Conservation (phyloP, 1,139 yeast species). For the Lodderomyces elongisporus region DNA sequence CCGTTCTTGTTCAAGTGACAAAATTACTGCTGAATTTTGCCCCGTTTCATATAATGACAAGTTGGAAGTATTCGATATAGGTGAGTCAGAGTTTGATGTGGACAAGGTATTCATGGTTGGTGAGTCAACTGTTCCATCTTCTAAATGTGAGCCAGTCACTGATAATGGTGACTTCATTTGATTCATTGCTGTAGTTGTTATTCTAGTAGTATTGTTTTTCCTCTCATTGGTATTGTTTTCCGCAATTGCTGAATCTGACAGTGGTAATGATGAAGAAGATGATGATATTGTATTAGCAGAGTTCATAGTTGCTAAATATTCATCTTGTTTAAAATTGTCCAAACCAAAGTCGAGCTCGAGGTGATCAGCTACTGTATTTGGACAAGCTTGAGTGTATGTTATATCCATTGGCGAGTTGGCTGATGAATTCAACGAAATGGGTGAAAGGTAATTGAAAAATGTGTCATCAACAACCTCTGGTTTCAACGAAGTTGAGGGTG, state of each 20-base stretch:
- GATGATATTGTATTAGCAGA: constrained; percentile 3
- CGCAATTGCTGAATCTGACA: not conserved
- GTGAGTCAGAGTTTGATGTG: too few species aligned
- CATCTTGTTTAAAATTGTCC: too few species aligned
- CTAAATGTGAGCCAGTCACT: too few species aligned
- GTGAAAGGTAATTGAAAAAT: constrained; percentile 39
- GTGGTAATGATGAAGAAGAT: not conserved
- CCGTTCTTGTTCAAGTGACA: constrained; percentile 17
- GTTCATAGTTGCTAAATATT: constrained; percentile 9
- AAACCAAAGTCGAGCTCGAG: constrained; percentile 22
- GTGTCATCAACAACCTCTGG: constrained; percentile 13
- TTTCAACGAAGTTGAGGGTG: constrained; percentile 5
- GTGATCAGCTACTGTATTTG: constrained; percentile 16
- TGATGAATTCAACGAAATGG: constrained; percentile 42
- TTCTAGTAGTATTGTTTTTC: too few species aligned
- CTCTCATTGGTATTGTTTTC: too few species aligned
- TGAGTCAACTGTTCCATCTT: too few species aligned
- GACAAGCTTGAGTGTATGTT: too few species aligned
- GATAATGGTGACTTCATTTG: too few species aligned
- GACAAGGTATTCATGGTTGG: too few species aligned
- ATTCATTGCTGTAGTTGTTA: constrained; percentile 1
- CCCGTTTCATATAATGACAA: constrained; percentile 33
- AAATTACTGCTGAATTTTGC: constrained; percentile 52
- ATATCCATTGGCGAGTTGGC: constrained; percentile 39
- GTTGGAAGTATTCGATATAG: constrained; percentile 7